These are phyloP conservation scores for Vanderwaltozyma polyspora DNA, from an alignment of 805 yeast species.

Conservation along the genomic window DNA sequence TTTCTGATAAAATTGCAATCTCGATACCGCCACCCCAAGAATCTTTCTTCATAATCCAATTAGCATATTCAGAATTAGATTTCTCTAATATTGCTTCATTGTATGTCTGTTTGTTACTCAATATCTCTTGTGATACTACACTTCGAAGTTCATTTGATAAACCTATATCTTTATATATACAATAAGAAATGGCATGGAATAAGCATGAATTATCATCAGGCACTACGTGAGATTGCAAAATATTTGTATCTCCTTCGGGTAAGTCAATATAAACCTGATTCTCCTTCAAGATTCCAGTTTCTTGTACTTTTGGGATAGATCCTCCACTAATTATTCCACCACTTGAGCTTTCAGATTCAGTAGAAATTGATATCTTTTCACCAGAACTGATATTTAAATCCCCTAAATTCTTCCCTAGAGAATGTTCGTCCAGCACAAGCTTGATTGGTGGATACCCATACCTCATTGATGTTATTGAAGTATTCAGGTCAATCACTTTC, in stretches of 20 bases:
- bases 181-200: constrained; percentile 53
- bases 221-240: constrained; percentile 42
- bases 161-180: constrained; percentile 33
- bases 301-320: constrained; percentile 3
- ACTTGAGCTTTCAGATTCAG: not conserved
- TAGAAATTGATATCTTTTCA: constrained; percentile 36
- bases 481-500: constrained; percentile 7
- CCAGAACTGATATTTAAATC: constrained; percentile 45
- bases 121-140: constrained; percentile 39
- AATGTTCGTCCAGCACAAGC: constrained; percentile 24
- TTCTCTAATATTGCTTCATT: constrained; percentile 41
- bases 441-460: constrained; percentile 54
- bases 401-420: constrained; percentile 14
- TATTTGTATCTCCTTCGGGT: constrained; percentile 18
- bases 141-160: constrained; percentile 40
- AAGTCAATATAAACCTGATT: constrained; percentile 6
- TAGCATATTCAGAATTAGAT: constrained; percentile 35
- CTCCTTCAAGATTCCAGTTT: constrained; percentile 1
- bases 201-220: constrained; percentile 75
- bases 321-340: not conserved
- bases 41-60: constrained; percentile 49
- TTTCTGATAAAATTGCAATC: constrained; percentile 46
- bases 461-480: constrained; percentile 26
- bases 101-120: constrained; percentile 34
- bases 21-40: constrained; percentile 86